Conservation (phyloP, 163 green algal species). For the Scenedesmus sp. region DNA sequence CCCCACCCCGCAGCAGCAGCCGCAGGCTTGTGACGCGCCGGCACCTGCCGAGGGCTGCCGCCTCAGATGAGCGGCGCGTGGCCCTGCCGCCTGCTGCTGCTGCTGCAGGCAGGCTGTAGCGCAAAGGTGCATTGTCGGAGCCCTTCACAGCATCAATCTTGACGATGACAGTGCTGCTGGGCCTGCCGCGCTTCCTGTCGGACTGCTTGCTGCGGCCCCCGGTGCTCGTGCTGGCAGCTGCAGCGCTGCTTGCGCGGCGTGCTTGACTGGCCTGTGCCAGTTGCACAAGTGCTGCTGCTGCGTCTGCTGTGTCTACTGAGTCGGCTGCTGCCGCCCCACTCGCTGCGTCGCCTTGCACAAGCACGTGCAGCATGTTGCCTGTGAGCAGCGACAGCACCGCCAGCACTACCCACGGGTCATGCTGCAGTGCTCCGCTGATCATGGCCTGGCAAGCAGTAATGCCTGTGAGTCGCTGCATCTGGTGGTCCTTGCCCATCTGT, state of each 20-base stretch:
- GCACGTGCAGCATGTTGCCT: not conserved
- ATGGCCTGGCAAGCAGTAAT: not conserved
- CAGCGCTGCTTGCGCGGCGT: no score
- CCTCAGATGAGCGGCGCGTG: no score
- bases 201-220: no score
- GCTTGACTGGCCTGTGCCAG: no score
- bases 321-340: not conserved
- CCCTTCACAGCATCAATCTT: not conserved
- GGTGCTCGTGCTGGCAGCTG: not conserved
- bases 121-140: not conserved
- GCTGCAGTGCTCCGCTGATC: not conserved
- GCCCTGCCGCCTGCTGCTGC: not conserved
- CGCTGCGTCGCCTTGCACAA: not conserved
- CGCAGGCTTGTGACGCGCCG: not conserved
- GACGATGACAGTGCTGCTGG: not conserved
- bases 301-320: no score
- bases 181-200: not conserved
- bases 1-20: not conserved
- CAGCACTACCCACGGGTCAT: not conserved
- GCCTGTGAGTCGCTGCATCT: not conserved
- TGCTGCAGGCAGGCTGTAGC: not conserved
- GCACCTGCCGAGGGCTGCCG: not conserved
- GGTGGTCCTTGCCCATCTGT: not conserved
- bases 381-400: not conserved
- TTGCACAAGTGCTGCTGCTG: no score